Base-by-base conservation (phyloP, 208 protist genomes). In the Hexamita inflata region DNA sequence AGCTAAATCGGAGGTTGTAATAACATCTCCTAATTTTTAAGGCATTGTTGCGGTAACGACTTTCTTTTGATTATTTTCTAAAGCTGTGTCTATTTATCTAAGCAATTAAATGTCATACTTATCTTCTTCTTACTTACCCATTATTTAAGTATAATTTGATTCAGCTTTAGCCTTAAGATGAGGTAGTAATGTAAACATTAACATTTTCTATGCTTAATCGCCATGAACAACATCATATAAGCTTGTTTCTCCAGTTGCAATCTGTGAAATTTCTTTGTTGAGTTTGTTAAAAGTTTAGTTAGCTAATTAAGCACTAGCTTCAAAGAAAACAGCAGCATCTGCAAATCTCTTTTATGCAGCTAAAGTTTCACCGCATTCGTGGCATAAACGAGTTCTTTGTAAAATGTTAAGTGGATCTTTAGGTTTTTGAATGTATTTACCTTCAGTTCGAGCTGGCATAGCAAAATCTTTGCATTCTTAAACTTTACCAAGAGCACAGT, bases 391-490 rank as follows among this genome's bases (percentile, higher is more conserved):
- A 32, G 35, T 15, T 38, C 64, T 29, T 45, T 70, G 64, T 32
- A 70, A 15, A 45, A 70, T 49, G n/a, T 70, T 70, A 11, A 70
- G 26, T 32, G 64, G 64, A 34, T 70, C 64, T 38, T 45, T 70
- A 32, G 38, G 34, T 32, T 34, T 40, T 32, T n/a, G 35, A 32
- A 45, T 4, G n/a, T 42, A 70, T n/a, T 34, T n/a, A 66, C 11
- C 64, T n/a, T 70, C 15, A 30, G 15, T 70, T 29, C 35, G 9
- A 57, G 64, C 19, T 45, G 64, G 64, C 15, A 70, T 19, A 49
- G 40, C 40, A 15, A 70, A 49, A 30, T 70, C 64, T 32, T n/a
- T 40, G 9, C 26, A 45, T 11, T 70, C 64, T 13, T 9, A 45
- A n/a, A 70, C 11, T 15, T 49, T 40, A 19, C 64, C 64, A 7